A percentile compares a stretch with the other conserved stretches of the same genome.
Evolutionary conservation across 2,329 filamentous ascomycete species (phyloP).

Genomic region (Mollisia scopiformis): DNA sequence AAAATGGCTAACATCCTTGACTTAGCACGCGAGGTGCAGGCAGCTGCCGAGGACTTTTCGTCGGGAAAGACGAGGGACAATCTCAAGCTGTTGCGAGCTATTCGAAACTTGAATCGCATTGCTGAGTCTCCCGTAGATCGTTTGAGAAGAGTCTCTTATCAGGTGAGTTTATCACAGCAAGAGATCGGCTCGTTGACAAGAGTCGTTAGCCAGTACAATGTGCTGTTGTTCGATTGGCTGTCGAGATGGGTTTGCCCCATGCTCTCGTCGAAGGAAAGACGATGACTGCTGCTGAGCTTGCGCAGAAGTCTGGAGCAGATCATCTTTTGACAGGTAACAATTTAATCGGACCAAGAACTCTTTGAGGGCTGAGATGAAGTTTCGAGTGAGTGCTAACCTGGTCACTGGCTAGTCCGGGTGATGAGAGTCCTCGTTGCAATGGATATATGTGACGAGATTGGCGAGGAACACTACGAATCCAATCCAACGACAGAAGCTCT

Average conservation of each 20-base stretch:
- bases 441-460: conserved; percentile 13
- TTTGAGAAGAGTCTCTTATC: conserved; percentile 9
- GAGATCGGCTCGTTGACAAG: neutral
- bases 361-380: neutral
- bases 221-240: conserved; percentile 11
- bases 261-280: conserved; percentile 1
- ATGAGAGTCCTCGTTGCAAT: conserved; percentile 18
- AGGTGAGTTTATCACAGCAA: neutral
- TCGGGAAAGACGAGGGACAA: neutral
- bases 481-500: conserved; percentile 10
- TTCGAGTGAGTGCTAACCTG: neutral
- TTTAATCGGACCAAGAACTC: neutral
- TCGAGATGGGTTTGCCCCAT: conserved; percentile 15
- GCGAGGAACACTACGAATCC: conserved; percentile 13
- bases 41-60: conserved; percentile 5
- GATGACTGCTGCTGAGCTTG: conserved; percentile 15
- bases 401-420: conserved; percentile 6
- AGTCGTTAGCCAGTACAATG: conserved; percentile 6
- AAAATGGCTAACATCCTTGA: conserved; percentile 2
- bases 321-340: conserved; percentile 5
- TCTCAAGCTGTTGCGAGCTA: conserved; percentile 6
- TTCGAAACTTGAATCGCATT: conserved; percentile 10
- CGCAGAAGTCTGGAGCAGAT: conserved; percentile 4
- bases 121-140: conserved; percentile 14
- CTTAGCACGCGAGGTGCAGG: conserved; percentile 8